Base-by-base conservation (phyloP, 2,329 filamentous ascomycete genomes). In the Trichophyton verrucosum region DNA sequence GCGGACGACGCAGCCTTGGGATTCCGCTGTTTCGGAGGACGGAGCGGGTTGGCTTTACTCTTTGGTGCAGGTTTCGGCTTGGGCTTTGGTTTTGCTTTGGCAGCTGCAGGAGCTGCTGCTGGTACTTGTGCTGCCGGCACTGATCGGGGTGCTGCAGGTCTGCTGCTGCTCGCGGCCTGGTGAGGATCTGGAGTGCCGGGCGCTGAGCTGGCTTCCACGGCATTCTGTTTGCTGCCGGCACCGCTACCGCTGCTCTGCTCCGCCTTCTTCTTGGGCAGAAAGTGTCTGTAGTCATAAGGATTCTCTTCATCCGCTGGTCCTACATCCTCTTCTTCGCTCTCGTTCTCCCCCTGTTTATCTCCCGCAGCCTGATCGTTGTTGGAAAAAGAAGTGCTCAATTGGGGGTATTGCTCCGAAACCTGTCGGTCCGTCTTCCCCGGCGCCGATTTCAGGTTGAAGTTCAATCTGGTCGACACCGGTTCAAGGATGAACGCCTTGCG, bases 401-500 rank as follows among this genome's bases (percentile, higher is more conserved):
- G 88, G 8, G 84, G 79, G 69, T 89, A 85, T 68, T 86, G 80
- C 57, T 83, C 80, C 56, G 82, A 80, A 46, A 95, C 78, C 67
- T 81, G 83, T 33, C 82, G 81, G 59, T 89, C 83, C 60, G 79
- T 76, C 67, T 86, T 86, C 65, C 80, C 82, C 1, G 87, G 88
- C 13, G 84, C 84, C 60, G 81, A 83, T 59, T 82, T 84, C 60
- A 96, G 76, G 72, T 96, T 96, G 86, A 96, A 91, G 68, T 89
- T 86, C 74, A 95, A 87, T 44, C 86, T 85, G n/a, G 86, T 87
- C 70, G 89, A 84, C 60, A 96, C 78, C 58, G 84, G 85, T 75
- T 96, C 90, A 60, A 96, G 80, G 30, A 94, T 84, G 66, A 94
- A 94, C 61, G 82, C 86, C 68, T 92, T 84, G 59, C 83, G 84